phyloP scores from a whole-genome alignment of 129 eudicot genomes.

The Glebionis coronaria region DNA sequence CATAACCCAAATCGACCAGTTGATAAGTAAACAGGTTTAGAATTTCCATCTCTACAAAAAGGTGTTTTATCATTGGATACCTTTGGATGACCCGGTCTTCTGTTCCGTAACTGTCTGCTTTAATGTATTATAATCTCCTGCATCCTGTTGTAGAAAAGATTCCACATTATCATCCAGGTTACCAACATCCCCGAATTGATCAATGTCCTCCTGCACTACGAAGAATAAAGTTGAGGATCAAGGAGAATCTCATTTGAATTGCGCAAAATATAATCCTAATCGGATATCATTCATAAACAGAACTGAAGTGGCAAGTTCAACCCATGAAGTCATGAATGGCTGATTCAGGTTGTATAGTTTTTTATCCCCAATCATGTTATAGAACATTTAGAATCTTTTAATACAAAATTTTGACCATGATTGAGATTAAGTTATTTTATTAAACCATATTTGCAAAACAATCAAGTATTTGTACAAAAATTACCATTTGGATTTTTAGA shows the following conservation, averaged over 20 bases:
- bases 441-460: no score
- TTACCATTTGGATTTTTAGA: no score
- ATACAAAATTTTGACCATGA: no score
- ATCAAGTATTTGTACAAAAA: no score
- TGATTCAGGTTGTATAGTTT: no score
- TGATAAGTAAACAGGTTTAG: no score
- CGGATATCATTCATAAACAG: neutral
- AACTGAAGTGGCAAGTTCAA: no score
- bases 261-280: neutral
- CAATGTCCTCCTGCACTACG: slow-evolving; percentile 82
- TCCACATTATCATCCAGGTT: slow-evolving; percentile 85
- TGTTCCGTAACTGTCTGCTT: slow-evolving; percentile 78
- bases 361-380: no score
- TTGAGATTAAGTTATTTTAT: no score
- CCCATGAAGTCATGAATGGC: no score
- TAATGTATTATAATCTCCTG: slow-evolving; percentile 83
- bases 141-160: slow-evolving; percentile 87
- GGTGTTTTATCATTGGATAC: slow-evolving; percentile 30
- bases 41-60: neutral
- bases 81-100: slow-evolving; percentile 74
- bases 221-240: slow-evolving; percentile 25
- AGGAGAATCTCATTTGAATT: slow-evolving; percentile 10
- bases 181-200: slow-evolving; percentile 77
- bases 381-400: no score
- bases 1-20: no score